Base-by-base conservation (phyloP, 495 filamentous ascomycete species). In the Penicillium crystallinum region DNA sequence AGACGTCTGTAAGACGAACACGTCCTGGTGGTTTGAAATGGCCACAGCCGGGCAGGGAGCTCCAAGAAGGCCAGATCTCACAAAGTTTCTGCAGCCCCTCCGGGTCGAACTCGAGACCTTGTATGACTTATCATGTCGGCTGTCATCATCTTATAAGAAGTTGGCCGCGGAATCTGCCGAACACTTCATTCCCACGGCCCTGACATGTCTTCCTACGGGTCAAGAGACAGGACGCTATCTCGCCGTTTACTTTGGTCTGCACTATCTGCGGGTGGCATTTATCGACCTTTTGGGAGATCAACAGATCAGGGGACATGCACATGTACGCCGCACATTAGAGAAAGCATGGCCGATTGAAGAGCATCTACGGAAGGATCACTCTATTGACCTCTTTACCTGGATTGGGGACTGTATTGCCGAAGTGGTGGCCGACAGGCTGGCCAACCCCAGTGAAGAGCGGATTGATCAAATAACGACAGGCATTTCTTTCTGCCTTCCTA, bases 401-500 rank as follows among this genome's bases (percentile, higher is more conserved):
- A 85, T 91, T 54, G 86, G 87, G 7, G 71, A 77, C 38, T 82
- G 81, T 57, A 86, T 91, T 39, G 83, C 81, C 12, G 74, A 86
- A 27, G 83, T 90, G 5, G 81, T 91, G 6, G 65, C 63, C 14
- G 73, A 67, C 48, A 67, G 71, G 37, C 49, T 78, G 5, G 56
- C 56, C 14, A 66, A 63, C 46, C 62, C 63, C 9, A 64, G 52
- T 15, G 63, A 62, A 7, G 61, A 60, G 42, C 53, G 71, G 21
- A 63, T 67, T 4, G 63, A 72, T n/a, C 78, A 79, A 55, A 63
- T 90, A 44, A 77, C 79, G 9, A 76, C 87, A 64, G 88, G 88
- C 1, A 83, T 91, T 34, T 88, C 88, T 14, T 91, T 90, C 56
- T 87, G 83, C 62, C 89, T 91, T 56, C 87, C 88, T 22, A 88